These are phyloP conservation scores for Monilinia laxa DNA, from an alignment of 2,329 filamentous ascomycete genomes.

Conservation along the genomic window DNA sequence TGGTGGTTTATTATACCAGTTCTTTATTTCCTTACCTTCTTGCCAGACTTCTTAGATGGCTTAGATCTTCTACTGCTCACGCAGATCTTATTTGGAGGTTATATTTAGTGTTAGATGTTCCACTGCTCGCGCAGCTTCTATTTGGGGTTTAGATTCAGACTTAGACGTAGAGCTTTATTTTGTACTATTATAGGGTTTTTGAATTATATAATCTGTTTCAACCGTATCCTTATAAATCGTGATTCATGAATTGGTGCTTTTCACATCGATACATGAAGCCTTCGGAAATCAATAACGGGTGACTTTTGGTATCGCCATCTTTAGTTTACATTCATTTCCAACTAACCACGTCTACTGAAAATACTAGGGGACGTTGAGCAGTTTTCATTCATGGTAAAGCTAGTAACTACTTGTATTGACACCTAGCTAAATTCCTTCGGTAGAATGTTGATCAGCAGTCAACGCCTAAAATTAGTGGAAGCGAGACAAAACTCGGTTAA, in stretches of 20 bases:
- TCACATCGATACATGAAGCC: too few species aligned
- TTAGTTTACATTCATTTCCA: too few species aligned
- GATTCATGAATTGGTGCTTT: background rate
- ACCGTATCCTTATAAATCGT: background rate
- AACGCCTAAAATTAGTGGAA: background rate
- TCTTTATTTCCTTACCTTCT: background rate
- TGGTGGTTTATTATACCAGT: conserved; percentile 1
- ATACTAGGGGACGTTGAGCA: too few species aligned
- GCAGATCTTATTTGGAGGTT: background rate
- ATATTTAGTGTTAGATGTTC: background rate
- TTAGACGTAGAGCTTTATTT: background rate
- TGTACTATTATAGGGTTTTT: background rate
- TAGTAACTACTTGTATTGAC: too few species aligned
- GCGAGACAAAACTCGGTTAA: background rate
- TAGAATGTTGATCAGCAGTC: too few species aligned
- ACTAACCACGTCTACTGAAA: too few species aligned
- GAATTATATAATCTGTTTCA: background rate
- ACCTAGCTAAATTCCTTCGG: too few species aligned
- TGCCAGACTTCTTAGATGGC: background rate
- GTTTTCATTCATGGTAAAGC: too few species aligned
- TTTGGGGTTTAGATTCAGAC: background rate
- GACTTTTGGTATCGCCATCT: too few species aligned
- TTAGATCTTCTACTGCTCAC: conserved; percentile 10
- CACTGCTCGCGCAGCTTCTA: background rate
- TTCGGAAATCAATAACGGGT: too few species aligned